phyloP scores from a whole-genome alignment of 2,329 filamentous ascomycete species.

The Xylariaceae sp. region DNA sequence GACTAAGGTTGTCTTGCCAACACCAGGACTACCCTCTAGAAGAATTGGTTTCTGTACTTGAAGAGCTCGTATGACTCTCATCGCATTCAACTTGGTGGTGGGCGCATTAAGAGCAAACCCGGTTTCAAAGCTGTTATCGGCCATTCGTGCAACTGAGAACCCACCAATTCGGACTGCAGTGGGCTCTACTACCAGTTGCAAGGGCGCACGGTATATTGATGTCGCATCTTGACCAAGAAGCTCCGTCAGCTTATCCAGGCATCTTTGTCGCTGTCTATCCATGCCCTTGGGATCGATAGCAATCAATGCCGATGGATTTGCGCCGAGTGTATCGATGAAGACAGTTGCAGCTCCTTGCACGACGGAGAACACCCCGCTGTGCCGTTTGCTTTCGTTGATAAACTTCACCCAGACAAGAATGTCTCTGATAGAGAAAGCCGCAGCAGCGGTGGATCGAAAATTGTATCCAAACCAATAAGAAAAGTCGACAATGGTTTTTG shows the following conservation, averaged over 20 bases:
- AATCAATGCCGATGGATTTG: slow-evolving; percentile 86
- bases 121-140: slow-evolving; percentile 47
- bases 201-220: slow-evolving; percentile 60
- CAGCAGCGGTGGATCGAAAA: slow-evolving; percentile 71
- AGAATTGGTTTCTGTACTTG: slow-evolving; percentile 88
- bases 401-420: slow-evolving; percentile 92
- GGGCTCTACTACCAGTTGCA: slow-evolving; percentile 53
- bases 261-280: slow-evolving; percentile 65
- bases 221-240: slow-evolving; percentile 62
- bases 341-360: slow-evolving; percentile 92
- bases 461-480: slow-evolving; percentile 86
- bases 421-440: slow-evolving; percentile 85
- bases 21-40: slow-evolving; percentile 93
- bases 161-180: slow-evolving; percentile 63
- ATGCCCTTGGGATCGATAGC: slow-evolving; percentile 68
- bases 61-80: slow-evolving; percentile 84
- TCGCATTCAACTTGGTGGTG: slow-evolving; percentile 84
- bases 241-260: slow-evolving; percentile 66
- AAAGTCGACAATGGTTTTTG: slow-evolving; percentile 74
- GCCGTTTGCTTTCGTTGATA: slow-evolving; percentile 62
- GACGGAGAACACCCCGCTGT: slow-evolving; percentile 44
- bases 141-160: slow-evolving; percentile 62
- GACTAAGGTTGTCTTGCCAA: slow-evolving; percentile 94
- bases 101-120: slow-evolving; percentile 81
- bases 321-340: slow-evolving; percentile 91